phyloP scores from a whole-genome alignment of 306 rosid species.

The Vigna angularis region DNA sequence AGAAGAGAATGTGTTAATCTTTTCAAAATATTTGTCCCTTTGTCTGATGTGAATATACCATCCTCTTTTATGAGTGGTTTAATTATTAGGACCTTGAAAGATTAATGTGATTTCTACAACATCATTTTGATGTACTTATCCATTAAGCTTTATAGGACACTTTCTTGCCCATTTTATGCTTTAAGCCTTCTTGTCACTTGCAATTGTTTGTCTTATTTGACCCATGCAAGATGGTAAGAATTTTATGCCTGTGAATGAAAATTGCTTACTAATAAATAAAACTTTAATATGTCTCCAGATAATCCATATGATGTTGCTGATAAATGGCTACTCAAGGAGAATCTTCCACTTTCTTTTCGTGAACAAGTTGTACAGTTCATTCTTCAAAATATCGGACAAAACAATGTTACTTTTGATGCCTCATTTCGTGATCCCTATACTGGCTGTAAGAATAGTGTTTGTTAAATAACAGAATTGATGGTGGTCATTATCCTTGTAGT shows the following conservation, averaged over 20 bases:
- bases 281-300: constrained; percentile 58
- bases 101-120: constrained; percentile 20
- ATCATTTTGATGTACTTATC: constrained; percentile 9
- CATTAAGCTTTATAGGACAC: constrained; percentile 13
- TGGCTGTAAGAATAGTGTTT: too few relatives aligned
- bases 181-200: constrained; percentile 11
- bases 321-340: constrained; percentile 93
- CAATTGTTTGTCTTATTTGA: constrained; percentile 34
- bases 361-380: constrained; percentile 93
- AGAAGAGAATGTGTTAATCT: constrained; percentile 1
- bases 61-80: constrained; percentile 16
- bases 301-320: constrained; percentile 90
- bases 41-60: constrained; percentile 18
- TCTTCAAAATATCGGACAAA: constrained; percentile 90
- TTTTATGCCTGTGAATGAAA: constrained; percentile 33
- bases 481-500: too few relatives aligned
- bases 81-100: constrained; percentile 13
- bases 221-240: constrained; percentile 36
- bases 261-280: constrained; percentile 26
- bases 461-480: too few relatives aligned
- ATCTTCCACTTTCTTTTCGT: constrained; percentile 88
- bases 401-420: constrained; percentile 69
- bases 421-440: constrained; percentile 87
- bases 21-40: constrained; percentile 31
- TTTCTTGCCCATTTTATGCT: constrained; percentile 30